Percentiles rank a stretch among this genome's conserved stretches.
Evolutionary conservation across 176 grass and related monocot species (phyloP).

Genomic region (Thinopyrum elongatum): DNA sequence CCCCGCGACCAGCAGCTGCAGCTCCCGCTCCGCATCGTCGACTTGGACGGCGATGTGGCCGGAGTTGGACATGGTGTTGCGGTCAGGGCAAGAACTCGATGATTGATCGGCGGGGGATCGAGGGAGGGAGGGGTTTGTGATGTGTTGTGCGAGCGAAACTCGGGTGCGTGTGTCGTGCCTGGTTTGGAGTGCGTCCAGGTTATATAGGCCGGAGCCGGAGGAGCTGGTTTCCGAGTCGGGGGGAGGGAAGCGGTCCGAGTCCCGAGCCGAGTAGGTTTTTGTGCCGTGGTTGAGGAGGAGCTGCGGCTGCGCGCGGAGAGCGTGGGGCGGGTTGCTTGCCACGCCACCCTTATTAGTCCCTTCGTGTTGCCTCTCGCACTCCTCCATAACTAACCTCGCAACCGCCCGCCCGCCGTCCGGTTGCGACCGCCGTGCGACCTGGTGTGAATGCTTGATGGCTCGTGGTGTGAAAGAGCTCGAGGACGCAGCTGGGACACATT

Average conservation of each 20-base stretch:
- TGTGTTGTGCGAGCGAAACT: too few species aligned
- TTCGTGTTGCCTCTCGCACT: neutral
- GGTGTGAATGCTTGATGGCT: too few species aligned
- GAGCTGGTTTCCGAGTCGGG: neutral
- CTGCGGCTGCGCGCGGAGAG: neutral
- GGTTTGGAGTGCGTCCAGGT: too few species aligned
- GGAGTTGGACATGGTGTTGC: conserved; percentile 18
- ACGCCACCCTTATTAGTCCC: neutral
- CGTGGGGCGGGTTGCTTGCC: conserved; percentile 9
- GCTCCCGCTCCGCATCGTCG: neutral
- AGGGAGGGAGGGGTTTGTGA: too few species aligned
- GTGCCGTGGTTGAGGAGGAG: neutral
- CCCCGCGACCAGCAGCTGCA: neutral
- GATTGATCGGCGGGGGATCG: too few species aligned
- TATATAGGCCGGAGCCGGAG: neutral
- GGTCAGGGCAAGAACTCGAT: neutral
- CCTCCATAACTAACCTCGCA: neutral
- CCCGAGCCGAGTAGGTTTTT: neutral
- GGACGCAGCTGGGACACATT: too few species aligned
- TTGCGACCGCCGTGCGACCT: too few species aligned
- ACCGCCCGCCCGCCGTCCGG: neutral
- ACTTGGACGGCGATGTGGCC: conserved; percentile 6
- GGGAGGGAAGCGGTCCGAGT: neutral
- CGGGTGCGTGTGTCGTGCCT: too few species aligned
- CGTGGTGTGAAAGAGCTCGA: too few species aligned